Base-by-base conservation (phyloP, 768 basidiomycete genomes). In the Suillus subaureus region DNA sequence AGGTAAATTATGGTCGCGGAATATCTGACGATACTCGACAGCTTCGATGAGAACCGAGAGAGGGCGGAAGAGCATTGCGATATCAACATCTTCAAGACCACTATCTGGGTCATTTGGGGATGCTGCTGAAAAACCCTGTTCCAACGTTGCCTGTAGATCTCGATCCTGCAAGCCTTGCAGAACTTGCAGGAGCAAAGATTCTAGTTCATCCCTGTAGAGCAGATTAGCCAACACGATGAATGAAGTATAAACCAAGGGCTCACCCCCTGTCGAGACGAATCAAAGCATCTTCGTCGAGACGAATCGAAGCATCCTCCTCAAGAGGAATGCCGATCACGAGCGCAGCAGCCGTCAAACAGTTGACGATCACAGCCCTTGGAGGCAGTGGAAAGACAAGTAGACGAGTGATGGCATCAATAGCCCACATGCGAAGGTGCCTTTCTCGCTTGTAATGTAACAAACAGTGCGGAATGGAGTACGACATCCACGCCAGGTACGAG, bases 401-500 rank as follows among this genome's bases (percentile, higher is more conserved):
- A 18, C 61, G 40, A 28, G 61, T 31, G 26, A 62, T 62, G 7
- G 47, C 61, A 52, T 62, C 61, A 18, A 47, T 61, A 51, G 61
- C 61, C 40, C 47, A 55, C 61, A 51, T 62, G 13, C 35, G 23
- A 61, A 62, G 55, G 28, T 51, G 49, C 18, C 45, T 28, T 33
- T 54, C 49, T 12, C 18, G 47, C 26, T 62, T 37, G 33, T 55
- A 62, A 55, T 55, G 33, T 12, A 55, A 6, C 54, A 62, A 23
- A 23, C 61, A 62, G 33, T 61, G 61, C 35, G 47, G 55, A 15
- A 62, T 47, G 16, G 47, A 54, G 61, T 61, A 51, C 8, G 47
- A 62, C 45, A 62, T 55, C 61, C 61, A 62, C 4, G 61, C 35
- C 9, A 62, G 55, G 61, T 54, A 23, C 23, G 47, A 51, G 49